Evolutionary conservation across 306 rosid genomes (phyloP).

Genomic region (Trifolium repens): DNA sequence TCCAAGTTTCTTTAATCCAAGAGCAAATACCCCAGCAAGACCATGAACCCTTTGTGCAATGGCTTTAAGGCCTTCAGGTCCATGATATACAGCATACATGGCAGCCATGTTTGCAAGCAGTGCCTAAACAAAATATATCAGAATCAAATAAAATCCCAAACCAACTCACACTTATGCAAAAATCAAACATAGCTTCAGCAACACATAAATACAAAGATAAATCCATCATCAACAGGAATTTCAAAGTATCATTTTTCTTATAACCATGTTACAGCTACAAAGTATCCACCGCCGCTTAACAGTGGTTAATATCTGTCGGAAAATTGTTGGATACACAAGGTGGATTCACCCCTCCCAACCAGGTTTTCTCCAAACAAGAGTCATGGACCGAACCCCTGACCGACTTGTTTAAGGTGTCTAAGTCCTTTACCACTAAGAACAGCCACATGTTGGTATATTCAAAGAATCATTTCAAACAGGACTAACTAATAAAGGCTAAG

Average conservation of each 20-base stretch:
- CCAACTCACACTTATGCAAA: slow-evolving; percentile 38
- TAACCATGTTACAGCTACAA: neutral
- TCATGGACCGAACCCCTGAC: no score
- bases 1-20: slow-evolving; percentile 92
- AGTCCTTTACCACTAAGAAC: no score
- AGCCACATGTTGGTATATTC: neutral
- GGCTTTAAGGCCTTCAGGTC: slow-evolving; percentile 92
- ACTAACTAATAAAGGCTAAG: neutral
- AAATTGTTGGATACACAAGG: neutral
- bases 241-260: slow-evolving; percentile 1
- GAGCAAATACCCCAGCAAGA: slow-evolving; percentile 88
- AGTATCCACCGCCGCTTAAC: neutral
- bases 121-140: slow-evolving; percentile 60
- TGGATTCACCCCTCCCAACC: neutral
- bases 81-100: slow-evolving; percentile 97
- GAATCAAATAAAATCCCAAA: slow-evolving; percentile 39
- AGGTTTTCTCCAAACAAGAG: no score
- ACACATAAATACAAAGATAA: slow-evolving; percentile 1
- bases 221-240: slow-evolving; percentile 6
- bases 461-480: neutral
- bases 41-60: slow-evolving; percentile 90
- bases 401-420: no score
- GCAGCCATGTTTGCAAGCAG: slow-evolving; percentile 99
- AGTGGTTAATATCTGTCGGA: neutral
- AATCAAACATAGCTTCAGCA: slow-evolving; percentile 12